Conservation (phyloP, 257 asterid species). For the Capsicum rhomboideum region DNA sequence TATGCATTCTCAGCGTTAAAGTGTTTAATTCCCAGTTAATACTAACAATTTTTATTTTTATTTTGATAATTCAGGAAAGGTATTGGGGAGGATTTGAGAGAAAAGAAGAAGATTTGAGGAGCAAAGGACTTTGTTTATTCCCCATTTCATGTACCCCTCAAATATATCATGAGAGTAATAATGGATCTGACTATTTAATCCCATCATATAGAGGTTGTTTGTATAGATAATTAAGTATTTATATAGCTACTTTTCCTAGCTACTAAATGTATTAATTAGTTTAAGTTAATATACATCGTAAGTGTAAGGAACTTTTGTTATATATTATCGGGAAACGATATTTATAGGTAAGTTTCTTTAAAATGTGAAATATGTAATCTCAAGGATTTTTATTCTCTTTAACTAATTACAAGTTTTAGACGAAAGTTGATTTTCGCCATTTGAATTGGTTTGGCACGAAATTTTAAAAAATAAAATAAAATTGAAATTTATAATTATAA, state of each 20-base stretch:
- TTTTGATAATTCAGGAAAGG: background rate
- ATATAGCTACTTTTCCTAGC: no score
- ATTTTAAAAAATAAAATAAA: no score
- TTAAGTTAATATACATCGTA: background rate
- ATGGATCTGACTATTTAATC: slow-evolving; percentile 14
- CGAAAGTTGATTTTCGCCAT: no score
- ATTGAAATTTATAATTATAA: no score
- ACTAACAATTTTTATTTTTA: background rate
- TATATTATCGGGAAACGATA: background rate
- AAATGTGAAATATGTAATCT: background rate
- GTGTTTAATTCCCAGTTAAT: background rate
- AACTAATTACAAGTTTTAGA: no score
- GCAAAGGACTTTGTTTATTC: slow-evolving; percentile 25
- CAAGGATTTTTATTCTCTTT: no score
- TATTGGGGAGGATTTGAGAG: slow-evolving; percentile 10
- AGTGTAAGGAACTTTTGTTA: background rate
- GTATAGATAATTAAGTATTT: slow-evolving; percentile 6
- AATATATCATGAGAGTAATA: slow-evolving; percentile 6
- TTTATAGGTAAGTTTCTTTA: background rate
- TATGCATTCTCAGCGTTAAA: no score
- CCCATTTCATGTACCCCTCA: slow-evolving; percentile 23
- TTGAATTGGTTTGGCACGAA: no score
- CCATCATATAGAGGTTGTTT: slow-evolving; percentile 20
- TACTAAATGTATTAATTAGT: no score
- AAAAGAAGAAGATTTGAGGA: slow-evolving; percentile 9